Evolutionary conservation across 2,329 filamentous ascomycete species (phyloP).

Genomic region (Fusarium chlamydosporum): DNA sequence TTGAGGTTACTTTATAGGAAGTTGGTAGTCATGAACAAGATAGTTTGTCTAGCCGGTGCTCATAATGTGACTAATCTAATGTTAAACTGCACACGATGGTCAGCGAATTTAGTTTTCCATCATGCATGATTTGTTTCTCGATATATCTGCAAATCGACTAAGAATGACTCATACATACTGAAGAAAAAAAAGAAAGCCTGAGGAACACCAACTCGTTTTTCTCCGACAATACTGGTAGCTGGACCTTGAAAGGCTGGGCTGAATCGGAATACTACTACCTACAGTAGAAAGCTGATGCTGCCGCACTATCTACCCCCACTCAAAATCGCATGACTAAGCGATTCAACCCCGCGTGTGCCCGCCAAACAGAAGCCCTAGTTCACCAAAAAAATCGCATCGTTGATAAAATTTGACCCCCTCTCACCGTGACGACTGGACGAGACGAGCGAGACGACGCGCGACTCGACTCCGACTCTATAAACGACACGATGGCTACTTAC

Average conservation of each 20-base stretch:
- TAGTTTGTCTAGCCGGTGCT: slow-evolving; percentile 32
- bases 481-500: slow-evolving; percentile 69
- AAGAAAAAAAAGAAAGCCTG: slow-evolving; percentile 10
- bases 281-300: slow-evolving; percentile 34
- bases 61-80: slow-evolving; percentile 48
- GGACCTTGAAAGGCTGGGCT: slow-evolving; percentile 22
- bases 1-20: slow-evolving; percentile 7
- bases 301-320: slow-evolving; percentile 47
- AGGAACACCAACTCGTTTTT: slow-evolving; percentile 12
- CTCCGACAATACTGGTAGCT: slow-evolving; percentile 12
- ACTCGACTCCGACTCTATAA: slow-evolving; percentile 50
- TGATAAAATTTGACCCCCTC: slow-evolving; percentile 55
- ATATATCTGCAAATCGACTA: slow-evolving; percentile 39
- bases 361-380: slow-evolving; percentile 58
- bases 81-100: slow-evolving; percentile 29
- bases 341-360: slow-evolving; percentile 28
- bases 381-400: slow-evolving; percentile 51
- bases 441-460: slow-evolving; percentile 46
- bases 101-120: slow-evolving; percentile 35
- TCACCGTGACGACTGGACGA: slow-evolving; percentile 52
- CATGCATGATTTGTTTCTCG: slow-evolving; percentile 23
- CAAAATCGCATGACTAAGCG: slow-evolving; percentile 25
- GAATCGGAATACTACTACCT: background rate
- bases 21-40: slow-evolving; percentile 28
- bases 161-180: slow-evolving; percentile 51